Conservation (phyloP, 805 yeast species). For the Suhomyces sp. region DNA sequence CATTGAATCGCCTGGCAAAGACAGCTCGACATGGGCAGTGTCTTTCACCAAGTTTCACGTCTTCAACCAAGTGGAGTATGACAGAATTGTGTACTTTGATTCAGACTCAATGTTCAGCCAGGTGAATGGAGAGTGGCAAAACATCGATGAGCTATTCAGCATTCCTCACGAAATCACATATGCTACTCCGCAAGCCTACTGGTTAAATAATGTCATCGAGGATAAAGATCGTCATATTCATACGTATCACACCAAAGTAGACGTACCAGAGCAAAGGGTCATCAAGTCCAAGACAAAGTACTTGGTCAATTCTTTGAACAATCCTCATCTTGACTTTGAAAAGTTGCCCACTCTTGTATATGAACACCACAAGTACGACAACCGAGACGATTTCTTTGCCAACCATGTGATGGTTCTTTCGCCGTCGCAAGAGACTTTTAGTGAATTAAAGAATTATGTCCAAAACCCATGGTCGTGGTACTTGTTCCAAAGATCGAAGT, state of each 20-base stretch:
- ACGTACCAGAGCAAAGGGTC: conserved; percentile 13
- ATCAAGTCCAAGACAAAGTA: conserved; percentile 10
- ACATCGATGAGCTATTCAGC: conserved; percentile 32
- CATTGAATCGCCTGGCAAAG: conserved; percentile 11
- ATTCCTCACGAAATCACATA: conserved; percentile 22
- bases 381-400: conserved; percentile 31
- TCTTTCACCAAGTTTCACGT: conserved; percentile 56
- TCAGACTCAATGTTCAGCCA: conserved; percentile 48
- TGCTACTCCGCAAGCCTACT: conserved; percentile 37
- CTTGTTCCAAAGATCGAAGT: conserved; percentile 15
- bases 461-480: conserved; percentile 31
- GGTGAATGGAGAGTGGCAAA: conserved; percentile 7
- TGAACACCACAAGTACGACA: conserved; percentile 27
- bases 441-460: conserved; percentile 19
- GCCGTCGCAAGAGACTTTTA: conserved; percentile 38
- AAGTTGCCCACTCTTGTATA: conserved; percentile 18
- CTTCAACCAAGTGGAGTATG: conserved; percentile 48
- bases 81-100: conserved; percentile 56
- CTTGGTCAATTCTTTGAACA: conserved; percentile 7
- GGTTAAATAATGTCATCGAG: conserved; percentile 26
- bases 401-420: conserved; percentile 59
- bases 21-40: conserved; percentile 41
- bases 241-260: conserved; percentile 9
- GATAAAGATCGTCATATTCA: conserved; percentile 2
- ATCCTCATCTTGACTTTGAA: conserved; percentile 8